Evolutionary conservation across 164 flowering plant species (phyloP).

Genomic region (Amborella trichopoda): DNA sequence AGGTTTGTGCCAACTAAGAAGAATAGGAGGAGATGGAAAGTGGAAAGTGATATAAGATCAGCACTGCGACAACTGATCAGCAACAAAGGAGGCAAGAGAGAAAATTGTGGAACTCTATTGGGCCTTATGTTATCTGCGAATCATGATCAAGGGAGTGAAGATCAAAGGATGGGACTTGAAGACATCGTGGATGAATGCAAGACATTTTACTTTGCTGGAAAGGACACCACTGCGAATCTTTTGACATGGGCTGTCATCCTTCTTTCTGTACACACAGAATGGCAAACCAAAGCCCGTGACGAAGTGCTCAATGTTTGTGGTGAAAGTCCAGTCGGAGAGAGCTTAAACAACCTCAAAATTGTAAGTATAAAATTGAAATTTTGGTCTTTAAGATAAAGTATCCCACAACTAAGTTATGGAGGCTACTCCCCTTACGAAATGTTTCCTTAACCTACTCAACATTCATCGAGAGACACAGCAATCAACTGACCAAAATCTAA

Average conservation of each 20-base stretch:
- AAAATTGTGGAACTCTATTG: conserved; percentile 25
- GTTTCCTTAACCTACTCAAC: too few relatives aligned
- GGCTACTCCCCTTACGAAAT: too few relatives aligned
- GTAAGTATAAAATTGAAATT: too few relatives aligned
- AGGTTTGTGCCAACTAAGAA: conserved; percentile 57
- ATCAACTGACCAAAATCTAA: too few relatives aligned
- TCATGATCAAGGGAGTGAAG: conserved; percentile 5
- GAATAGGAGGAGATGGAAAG: conserved; percentile 40
- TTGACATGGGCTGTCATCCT: conserved; percentile 16
- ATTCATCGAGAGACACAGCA: too few relatives aligned
- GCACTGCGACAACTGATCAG: conserved; percentile 24
- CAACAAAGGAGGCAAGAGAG: conserved; percentile 7
- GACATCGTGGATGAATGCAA: conserved; percentile 21
- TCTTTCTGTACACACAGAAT: conserved; percentile 12
- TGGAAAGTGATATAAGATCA: conserved; percentile 41
- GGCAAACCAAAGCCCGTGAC: conserved; percentile 18
- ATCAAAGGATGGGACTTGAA: conserved; percentile 7
- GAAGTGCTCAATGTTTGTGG: conserved; percentile 13
- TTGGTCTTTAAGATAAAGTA: too few relatives aligned
- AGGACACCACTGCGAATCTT: conserved; percentile 16
- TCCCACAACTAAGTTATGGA: too few relatives aligned
- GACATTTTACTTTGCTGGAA: conserved; percentile 20
- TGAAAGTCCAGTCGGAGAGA: conserved; percentile 7
- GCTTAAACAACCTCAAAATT: conserved; percentile 12
- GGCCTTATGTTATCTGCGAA: conserved; percentile 16